phyloP scores from a whole-genome alignment of 768 basidiomycete species.

The Leccinellum luteum region DNA sequence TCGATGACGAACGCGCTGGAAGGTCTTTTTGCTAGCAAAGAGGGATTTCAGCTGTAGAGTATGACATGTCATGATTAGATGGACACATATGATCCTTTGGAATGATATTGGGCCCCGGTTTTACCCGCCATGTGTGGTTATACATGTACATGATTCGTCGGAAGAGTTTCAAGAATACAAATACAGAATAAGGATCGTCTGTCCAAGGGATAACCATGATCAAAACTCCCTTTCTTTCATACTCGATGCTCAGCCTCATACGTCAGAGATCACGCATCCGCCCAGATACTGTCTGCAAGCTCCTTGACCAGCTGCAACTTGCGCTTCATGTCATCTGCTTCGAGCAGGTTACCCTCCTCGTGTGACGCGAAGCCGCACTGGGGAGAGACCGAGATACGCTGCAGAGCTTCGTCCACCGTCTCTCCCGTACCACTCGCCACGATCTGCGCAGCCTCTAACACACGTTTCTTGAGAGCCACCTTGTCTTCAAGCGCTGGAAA shows the following conservation, averaged over 20 bases:
- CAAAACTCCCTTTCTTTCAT: no score
- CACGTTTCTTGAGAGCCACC: constrained; percentile 36
- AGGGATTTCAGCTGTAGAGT: background rate
- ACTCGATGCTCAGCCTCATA: background rate
- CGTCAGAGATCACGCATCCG: constrained; percentile 12
- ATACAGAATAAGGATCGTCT: background rate
- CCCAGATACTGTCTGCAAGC: constrained; percentile 38
- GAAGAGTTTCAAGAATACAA: background rate
- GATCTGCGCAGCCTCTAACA: constrained; percentile 42
- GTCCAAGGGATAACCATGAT: background rate
- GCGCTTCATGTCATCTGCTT: constrained; percentile 33
- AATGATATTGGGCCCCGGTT: background rate
- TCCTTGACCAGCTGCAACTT: constrained; percentile 32
- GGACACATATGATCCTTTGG: background rate
- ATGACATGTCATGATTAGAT: background rate
- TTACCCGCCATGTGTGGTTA: background rate
- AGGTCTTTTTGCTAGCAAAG: background rate
- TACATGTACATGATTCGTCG: background rate
- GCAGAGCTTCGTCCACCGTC: constrained; percentile 37
- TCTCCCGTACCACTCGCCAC: constrained; percentile 39
- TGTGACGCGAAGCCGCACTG: constrained; percentile 53
- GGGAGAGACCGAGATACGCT: constrained; percentile 43
- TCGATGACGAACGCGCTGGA: background rate
- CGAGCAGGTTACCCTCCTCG: constrained; percentile 42
- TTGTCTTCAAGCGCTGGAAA: constrained; percentile 43